phyloP scores from a whole-genome alignment of 768 basidiomycete genomes.

The Amanita polypyramis region DNA sequence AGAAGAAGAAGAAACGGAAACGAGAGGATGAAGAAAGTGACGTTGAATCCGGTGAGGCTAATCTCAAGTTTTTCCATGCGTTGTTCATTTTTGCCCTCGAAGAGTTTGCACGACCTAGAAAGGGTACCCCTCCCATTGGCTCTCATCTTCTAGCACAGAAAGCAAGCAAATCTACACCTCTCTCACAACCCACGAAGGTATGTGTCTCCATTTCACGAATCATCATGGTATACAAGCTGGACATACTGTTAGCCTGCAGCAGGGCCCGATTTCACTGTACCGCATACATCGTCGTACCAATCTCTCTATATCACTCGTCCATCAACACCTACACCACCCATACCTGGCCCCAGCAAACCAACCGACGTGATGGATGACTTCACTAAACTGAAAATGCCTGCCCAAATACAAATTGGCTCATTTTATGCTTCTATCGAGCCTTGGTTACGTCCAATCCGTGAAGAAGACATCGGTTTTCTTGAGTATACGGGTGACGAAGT shows the following conservation, averaged over 20 bases:
- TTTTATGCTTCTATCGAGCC: slow-evolving; percentile 88
- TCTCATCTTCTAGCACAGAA: slow-evolving; percentile 36
- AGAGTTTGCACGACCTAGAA: slow-evolving; percentile 46
- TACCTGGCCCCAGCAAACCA: slow-evolving; percentile 76
- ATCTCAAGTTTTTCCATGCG: background rate
- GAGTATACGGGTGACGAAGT: slow-evolving; percentile 87
- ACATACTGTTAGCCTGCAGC: slow-evolving; percentile 13
- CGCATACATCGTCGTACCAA: slow-evolving; percentile 21
- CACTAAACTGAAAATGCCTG: slow-evolving; percentile 68
- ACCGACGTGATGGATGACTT: slow-evolving; percentile 84
- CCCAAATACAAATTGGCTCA: slow-evolving; percentile 59
- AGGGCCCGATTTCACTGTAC: slow-evolving; percentile 56
- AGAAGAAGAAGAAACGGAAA: slow-evolving; percentile 83
- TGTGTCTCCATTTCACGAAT: slow-evolving; percentile 4
- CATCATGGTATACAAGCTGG: slow-evolving; percentile 1
- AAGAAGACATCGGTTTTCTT: slow-evolving; percentile 93
- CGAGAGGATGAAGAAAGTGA: slow-evolving; percentile 68
- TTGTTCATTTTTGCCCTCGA: slow-evolving; percentile 6
- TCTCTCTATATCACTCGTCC: slow-evolving; percentile 47
- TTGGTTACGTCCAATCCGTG: slow-evolving; percentile 80
- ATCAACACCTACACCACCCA: slow-evolving; percentile 48
- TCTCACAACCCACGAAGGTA: slow-evolving; percentile 40
- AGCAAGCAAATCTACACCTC: slow-evolving; percentile 40
- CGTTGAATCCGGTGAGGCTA: slow-evolving; percentile 41
- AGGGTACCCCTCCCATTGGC: slow-evolving; percentile 45